These are phyloP conservation scores for Neurospora terricola DNA, from an alignment of 495 filamentous ascomycete species.

Conservation along the genomic window DNA sequence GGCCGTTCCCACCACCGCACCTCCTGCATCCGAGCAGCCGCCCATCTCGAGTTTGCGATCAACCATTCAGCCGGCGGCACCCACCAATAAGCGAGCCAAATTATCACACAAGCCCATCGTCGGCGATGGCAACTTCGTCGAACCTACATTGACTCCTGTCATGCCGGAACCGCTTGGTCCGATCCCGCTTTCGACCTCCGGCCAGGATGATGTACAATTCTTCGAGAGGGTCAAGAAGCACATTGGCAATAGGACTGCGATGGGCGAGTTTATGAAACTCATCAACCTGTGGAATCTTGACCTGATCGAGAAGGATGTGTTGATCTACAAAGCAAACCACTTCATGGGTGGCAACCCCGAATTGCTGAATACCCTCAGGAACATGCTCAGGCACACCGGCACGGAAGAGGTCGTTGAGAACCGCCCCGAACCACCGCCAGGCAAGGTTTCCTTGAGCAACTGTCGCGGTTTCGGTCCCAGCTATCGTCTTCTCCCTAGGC, in stretches of 20 bases:
- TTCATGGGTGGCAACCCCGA: constrained; percentile 87
- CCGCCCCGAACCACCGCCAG: constrained; percentile 57
- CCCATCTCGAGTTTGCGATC: constrained; percentile 25
- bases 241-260: constrained; percentile 80
- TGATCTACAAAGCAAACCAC: constrained; percentile 68
- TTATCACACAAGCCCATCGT: constrained; percentile 47
- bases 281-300: constrained; percentile 90
- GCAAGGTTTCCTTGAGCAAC: constrained; percentile 78
- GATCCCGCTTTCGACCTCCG: constrained; percentile 49
- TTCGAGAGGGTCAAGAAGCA: constrained; percentile 97
- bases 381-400: constrained; percentile 62
- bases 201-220: constrained; percentile 73
- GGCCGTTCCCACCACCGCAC: constrained; percentile 14
- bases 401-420: constrained; percentile 72
- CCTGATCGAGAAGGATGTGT: constrained; percentile 68
- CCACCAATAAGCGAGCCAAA: constrained; percentile 51
- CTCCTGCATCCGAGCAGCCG: constrained; percentile 20
- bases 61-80: constrained; percentile 18
- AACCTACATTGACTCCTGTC: constrained; percentile 76
- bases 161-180: constrained; percentile 80
- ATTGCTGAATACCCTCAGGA: constrained; percentile 74
- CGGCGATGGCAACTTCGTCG: constrained; percentile 58
- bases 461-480: constrained; percentile 90
- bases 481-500: constrained; percentile 82
- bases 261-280: constrained; percentile 90